Evolutionary conservation across 352 stramenopile genomes (phyloP).

Genomic region (Phytophthora tubulina): DNA sequence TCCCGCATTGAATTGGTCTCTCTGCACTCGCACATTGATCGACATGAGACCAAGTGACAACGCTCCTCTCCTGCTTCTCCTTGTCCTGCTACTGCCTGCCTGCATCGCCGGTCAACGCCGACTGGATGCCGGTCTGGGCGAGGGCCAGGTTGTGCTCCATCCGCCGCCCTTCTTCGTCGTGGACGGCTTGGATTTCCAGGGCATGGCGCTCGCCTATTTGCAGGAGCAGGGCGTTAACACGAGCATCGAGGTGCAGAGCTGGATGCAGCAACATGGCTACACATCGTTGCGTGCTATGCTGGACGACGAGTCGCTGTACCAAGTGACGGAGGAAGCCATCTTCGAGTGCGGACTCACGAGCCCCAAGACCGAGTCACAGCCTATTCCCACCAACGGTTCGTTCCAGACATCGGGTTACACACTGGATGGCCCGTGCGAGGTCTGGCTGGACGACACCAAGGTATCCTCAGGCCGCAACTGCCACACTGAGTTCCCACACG

Average conservation of each 20-base stretch:
- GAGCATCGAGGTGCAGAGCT: conserved; percentile 54
- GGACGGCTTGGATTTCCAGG: conserved; percentile 55
- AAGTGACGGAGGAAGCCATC: conserved; percentile 56
- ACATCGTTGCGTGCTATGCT: conserved; percentile 57
- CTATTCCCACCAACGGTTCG: conserved; percentile 54
- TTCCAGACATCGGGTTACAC: conserved; percentile 65
- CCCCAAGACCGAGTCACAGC: conserved; percentile 50
- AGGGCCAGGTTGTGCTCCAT: conserved; percentile 57
- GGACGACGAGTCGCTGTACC: conserved; percentile 64
- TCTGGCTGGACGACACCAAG: conserved; percentile 64
- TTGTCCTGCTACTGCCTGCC: conserved; percentile 12
- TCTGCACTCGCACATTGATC: conserved; percentile 10
- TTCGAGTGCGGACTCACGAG: conserved; percentile 69
- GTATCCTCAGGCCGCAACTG: conserved; percentile 56
- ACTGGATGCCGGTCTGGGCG: conserved; percentile 36
- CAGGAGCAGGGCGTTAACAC: conserved; percentile 63
- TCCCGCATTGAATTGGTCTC: conserved; percentile 19
- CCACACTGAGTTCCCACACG: conserved; percentile 47
- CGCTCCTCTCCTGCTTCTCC: conserved; percentile 16
- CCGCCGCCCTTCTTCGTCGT: conserved; percentile 66
- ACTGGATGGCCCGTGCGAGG: conserved; percentile 66
- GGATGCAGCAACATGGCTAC: conserved; percentile 53
- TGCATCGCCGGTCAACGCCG: conserved; percentile 21
- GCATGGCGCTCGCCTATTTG: conserved; percentile 58
- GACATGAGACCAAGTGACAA: conserved; percentile 7